Percentiles rank a stretch among this genome's conserved stretches.
phyloP scores from a whole-genome alignment of 441 rosid genomes.

The Corymbia citriodora region DNA sequence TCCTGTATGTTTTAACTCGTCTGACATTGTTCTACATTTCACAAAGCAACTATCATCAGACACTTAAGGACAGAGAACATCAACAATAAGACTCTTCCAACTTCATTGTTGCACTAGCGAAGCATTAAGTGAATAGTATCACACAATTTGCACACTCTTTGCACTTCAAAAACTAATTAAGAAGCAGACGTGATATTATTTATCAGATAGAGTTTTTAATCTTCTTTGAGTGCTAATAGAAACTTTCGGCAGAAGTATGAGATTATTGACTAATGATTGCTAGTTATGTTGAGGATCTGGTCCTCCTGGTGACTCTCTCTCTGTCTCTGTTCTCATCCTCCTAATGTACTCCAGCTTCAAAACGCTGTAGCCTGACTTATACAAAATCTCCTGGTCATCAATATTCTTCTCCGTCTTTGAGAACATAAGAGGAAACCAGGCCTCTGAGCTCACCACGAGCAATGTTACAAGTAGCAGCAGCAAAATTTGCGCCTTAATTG shows the following conservation, averaged over 20 bases:
- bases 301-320: constrained; percentile 2
- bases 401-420: not conserved
- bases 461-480: not conserved
- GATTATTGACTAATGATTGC: not conserved
- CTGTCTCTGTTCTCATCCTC: not conserved
- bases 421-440: not conserved
- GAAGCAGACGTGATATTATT: not conserved
- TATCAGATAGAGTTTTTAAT: not conserved
- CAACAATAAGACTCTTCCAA: not conserved
- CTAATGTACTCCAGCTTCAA: not conserved
- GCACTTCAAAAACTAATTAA: not conserved
- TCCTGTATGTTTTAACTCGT: not conserved
- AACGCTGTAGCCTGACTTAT: not conserved
- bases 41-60: not conserved
- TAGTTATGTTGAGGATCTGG: constrained; percentile 23
- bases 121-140: not conserved
- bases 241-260: not conserved
- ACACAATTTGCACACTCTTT: not conserved
- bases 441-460: not conserved
- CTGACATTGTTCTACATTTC: not conserved
- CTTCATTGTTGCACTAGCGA: not conserved
- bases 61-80: not conserved
- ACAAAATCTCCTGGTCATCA: not conserved
- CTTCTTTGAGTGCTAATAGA: not conserved
- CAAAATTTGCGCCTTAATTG: not conserved